phyloP scores from a whole-genome alignment of 1,284 basidiomycete species.

The Sanguinoderma infundibulare region DNA sequence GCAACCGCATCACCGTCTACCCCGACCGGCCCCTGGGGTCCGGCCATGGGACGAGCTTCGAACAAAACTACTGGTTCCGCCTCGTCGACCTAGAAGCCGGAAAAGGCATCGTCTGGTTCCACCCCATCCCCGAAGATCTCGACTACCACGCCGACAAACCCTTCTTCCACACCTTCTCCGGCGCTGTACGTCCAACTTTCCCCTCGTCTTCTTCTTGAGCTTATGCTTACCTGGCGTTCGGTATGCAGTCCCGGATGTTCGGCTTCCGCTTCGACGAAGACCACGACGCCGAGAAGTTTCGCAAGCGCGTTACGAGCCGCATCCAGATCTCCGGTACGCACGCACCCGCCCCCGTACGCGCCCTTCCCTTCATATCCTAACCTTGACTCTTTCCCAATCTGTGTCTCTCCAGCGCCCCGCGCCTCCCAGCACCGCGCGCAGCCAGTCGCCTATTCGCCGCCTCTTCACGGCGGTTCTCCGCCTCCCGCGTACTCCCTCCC shows the following conservation, averaged over 20 bases:
- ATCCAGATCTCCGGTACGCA: constrained; percentile 24
- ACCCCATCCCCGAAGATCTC: constrained; percentile 81
- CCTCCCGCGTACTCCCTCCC: constrained; percentile 4
- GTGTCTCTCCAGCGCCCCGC: not conserved
- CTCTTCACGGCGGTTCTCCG: constrained; percentile 9
- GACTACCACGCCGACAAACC: constrained; percentile 88
- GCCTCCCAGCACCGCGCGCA: constrained; percentile 13
- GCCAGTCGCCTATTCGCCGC: constrained; percentile 13
- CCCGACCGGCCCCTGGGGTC: constrained; percentile 23
- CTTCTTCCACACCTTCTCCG: constrained; percentile 91
- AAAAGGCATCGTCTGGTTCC: constrained; percentile 84
- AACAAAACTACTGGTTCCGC: constrained; percentile 64
- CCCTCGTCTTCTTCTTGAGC: not conserved
- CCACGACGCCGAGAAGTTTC: constrained; percentile 60
- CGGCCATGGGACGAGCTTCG: constrained; percentile 24
- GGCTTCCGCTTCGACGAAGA: constrained; percentile 77
- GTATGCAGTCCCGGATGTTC: constrained; percentile 81
- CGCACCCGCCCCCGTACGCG: not conserved
- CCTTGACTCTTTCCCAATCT: not conserved
- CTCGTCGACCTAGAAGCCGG: constrained; percentile 75
- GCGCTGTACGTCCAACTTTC: constrained; percentile 75
- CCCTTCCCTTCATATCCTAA: constrained; percentile 3
- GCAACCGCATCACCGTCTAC: constrained; percentile 51
- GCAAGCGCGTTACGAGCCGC: constrained; percentile 47
- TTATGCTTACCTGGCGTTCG: constrained; percentile 1